Evolutionary conservation across 345 rosid genomes (phyloP).

Genomic region (Aethionema arabicum): DNA sequence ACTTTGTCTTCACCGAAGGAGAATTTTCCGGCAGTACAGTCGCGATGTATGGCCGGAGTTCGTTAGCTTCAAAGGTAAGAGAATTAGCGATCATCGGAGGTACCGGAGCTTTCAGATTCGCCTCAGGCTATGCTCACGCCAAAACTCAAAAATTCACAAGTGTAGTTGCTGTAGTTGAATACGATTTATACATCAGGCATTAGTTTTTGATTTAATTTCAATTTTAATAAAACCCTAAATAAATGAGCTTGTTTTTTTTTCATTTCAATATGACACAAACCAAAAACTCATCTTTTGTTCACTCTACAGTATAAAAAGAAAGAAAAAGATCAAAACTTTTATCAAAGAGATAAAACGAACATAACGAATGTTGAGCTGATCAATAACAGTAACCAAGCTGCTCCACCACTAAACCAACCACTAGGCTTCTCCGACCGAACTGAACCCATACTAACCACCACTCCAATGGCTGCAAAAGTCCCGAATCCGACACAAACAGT

Average conservation of each 20-base stretch:
- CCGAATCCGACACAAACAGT: constrained; percentile 59
- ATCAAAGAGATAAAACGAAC: constrained; percentile 40
- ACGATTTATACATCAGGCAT: constrained; percentile 23
- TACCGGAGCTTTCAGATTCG: constrained; percentile 43
- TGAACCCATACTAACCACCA: constrained; percentile 30
- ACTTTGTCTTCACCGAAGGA: constrained; percentile 53
- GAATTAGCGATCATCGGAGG: constrained; percentile 35
- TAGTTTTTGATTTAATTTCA: neutral
- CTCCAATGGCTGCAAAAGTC: constrained; percentile 40
- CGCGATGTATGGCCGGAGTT: constrained; percentile 48
- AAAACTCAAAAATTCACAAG: constrained; percentile 14
- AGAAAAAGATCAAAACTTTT: constrained; percentile 29
- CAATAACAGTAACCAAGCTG: constrained; percentile 34
- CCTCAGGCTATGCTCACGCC: constrained; percentile 39
- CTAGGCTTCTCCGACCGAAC: constrained; percentile 24
- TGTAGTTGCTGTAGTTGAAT: constrained; percentile 25
- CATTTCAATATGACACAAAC: neutral
- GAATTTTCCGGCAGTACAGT: constrained; percentile 55
- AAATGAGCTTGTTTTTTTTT: neutral
- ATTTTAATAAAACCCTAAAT: neutral
- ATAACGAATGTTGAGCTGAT: constrained; percentile 32
- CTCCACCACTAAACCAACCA: constrained; percentile 3
- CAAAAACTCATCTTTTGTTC: neutral
- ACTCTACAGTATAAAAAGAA: constrained; percentile 27
- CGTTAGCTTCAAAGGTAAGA: constrained; percentile 19